Base-by-base conservation (phyloP, 2,329 filamentous ascomycete species). In the Fusarium praegraminearum region DNA sequence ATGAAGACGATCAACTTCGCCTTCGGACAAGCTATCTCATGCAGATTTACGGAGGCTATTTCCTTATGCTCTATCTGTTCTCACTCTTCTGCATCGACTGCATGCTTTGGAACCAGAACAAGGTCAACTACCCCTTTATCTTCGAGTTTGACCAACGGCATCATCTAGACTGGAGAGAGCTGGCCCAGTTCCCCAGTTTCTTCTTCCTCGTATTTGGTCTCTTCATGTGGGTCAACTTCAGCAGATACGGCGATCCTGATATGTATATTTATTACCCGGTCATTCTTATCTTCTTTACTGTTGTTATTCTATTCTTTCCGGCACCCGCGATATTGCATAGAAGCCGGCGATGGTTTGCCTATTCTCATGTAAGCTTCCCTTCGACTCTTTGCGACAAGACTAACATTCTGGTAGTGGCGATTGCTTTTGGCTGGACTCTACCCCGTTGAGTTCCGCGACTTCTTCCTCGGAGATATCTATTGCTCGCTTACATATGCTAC, bases 401-500 rank as follows among this genome's bases (percentile, higher is more conserved):
- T 76, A 32, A 76, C 57, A n/a, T 46, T 18, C 2, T 22, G 1
- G 22, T 7, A 96, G 91, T 97, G 92, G 87, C 92, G 96, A 65
- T 84, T 98, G 20, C 82, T 97, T 55, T 86, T 95, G 50, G 93
- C 95, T 16, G 94, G 94, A 6, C 78, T 97, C 22, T 98, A 97
- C 75, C 93, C 93, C 2, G 96, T 99, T 51, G 95, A 98, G 78
- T 99, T 98, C 78, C 89, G 94, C 61, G 96, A 99, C 80, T 98
- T 99, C 81, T 98, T 98, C 80, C 86, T 98, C 0, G 96, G 96
- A 54, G 96, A 99, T 78, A 98, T 98, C 85, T 97, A 97, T 79
- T 98, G 95, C 80, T 98, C 96, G 4, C 84, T 97, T 58, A 97
- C 94, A 8, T 99, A 99, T 79, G 87, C 91, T 18, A 93, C 93